These are phyloP conservation scores for Candida krabiensis DNA, from an alignment of 805 yeast genomes.

Conservation along the genomic window DNA sequence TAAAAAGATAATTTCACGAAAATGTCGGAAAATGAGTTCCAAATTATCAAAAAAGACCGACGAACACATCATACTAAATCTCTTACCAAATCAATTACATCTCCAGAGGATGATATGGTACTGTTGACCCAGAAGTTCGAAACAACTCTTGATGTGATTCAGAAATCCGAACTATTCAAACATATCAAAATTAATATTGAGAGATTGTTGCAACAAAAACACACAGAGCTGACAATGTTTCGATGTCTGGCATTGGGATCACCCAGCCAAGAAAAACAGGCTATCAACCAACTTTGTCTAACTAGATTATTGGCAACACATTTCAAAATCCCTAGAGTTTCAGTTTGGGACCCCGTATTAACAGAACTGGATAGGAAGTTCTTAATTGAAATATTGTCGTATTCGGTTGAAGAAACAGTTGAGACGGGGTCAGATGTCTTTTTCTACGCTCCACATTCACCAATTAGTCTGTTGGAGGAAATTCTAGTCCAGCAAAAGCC, in stretches of 20 bases:
- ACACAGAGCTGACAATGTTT: conserved; percentile 10
- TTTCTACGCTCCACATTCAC: conserved; percentile 37
- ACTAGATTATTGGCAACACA: conserved; percentile 16
- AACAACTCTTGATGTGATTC: conserved; percentile 6
- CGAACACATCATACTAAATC: too few relatives aligned
- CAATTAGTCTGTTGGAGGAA: conserved; percentile 29
- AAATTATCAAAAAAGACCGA: too few relatives aligned
- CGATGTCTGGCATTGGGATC: conserved; percentile 35
- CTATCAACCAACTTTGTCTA: conserved; percentile 31
- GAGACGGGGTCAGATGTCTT: conserved; percentile 8
- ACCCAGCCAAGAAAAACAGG: conserved; percentile 20
- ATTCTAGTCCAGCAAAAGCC: conserved; percentile 25
- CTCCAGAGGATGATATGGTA: too few relatives aligned
- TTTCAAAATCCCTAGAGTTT: conserved; percentile 14
- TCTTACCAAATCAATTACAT: too few relatives aligned
- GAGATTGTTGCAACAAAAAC: conserved; percentile 4
- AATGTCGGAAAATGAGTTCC: too few relatives aligned
- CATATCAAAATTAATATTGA: conserved; percentile 13
- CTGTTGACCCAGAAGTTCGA: background rate
- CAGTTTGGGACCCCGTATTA: conserved; percentile 35
- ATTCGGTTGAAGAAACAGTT: conserved; percentile 15
- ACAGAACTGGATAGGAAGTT: conserved; percentile 21
- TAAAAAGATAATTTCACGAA: too few relatives aligned
- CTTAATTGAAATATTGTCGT: conserved; percentile 13
- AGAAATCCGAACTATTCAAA: conserved; percentile 6